phyloP scores from a whole-genome alignment of 2,329 filamentous ascomycete genomes.

The Microcera coccophila region DNA sequence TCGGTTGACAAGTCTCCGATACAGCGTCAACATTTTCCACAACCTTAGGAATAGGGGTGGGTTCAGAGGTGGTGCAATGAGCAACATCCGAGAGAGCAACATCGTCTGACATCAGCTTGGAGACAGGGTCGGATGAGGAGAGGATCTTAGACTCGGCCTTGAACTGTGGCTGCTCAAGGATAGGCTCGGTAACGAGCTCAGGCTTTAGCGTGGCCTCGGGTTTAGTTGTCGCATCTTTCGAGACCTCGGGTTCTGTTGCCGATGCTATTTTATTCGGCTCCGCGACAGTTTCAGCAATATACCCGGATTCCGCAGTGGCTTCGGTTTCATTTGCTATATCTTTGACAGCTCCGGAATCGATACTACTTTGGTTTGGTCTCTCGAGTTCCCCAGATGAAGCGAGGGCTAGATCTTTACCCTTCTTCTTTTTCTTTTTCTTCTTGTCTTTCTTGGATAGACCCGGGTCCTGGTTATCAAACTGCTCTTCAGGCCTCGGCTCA shows the following conservation, averaged over 20 bases:
- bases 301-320: neutral
- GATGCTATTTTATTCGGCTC: neutral
- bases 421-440: conserved; percentile 12
- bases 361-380: neutral
- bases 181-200: no score
- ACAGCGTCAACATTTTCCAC: no score
- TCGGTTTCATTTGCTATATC: neutral
- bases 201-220: neutral
- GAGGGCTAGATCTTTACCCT: conserved; percentile 7
- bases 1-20: neutral
- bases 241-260: neutral
- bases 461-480: neutral
- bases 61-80: no score
- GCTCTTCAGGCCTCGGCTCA: neutral
- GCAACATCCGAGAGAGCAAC: no score
- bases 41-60: neutral
- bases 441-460: conserved; percentile 2
- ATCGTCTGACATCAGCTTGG: neutral
- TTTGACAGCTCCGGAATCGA: neutral
- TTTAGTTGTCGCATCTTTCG: neutral
- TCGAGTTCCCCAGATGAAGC: neutral
- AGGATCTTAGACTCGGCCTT: neutral
- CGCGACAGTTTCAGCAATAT: neutral
- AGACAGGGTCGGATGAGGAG: neutral
- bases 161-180: no score